Base-by-base conservation (phyloP, 352 stramenopile species). In the Globisporangium sylvaticum region DNA sequence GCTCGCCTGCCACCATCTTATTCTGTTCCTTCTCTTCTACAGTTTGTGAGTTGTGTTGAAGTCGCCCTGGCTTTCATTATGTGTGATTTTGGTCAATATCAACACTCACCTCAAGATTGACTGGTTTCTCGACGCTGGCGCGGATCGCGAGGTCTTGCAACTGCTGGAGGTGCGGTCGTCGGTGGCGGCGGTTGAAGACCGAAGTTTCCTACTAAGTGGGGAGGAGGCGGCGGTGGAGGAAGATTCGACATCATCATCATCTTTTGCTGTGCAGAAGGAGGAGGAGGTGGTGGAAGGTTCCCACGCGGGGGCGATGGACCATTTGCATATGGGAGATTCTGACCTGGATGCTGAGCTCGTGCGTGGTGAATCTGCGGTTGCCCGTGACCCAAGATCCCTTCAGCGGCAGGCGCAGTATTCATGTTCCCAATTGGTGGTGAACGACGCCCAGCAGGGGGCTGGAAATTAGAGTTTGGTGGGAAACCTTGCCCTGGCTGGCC, bases 61-160 rank as follows among this genome's bases (percentile, higher is more conserved):
- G 14, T 48, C 34, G 34, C 34, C 34, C 15, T 42, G 31, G 14
- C n/a, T 44, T 15, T 44, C 37, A 12, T 44, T 44, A n/a, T 48
- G 39, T 48, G 39, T 48, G 39, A 48, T 14, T 4, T 7, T 48
- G 18, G 15, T 20, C 9, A 2, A 7, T 48, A 48, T 48, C 15
- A 48, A 12, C 29, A 55, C 29, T 12, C 62, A 25, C 27, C 10
- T 67, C 62, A 67, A 12, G 54, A 63, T 7, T 63, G 63, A 39
- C 56, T 68, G 0, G 62, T 67, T 25, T 56, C 29, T 22, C 25
- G 65, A 29, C 65, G 62, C 54, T 72, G 66, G 1, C 67, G 62
- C 44, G 67, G 67, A 61, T 72, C 67, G 12, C 67, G 67, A 56
- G 57, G 50, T 58, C 62, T 44, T 32, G 34, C 58, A 42, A 54